Base-by-base conservation (phyloP, 768 basidiomycete species). In the Sporobolomyces phaffii region DNA sequence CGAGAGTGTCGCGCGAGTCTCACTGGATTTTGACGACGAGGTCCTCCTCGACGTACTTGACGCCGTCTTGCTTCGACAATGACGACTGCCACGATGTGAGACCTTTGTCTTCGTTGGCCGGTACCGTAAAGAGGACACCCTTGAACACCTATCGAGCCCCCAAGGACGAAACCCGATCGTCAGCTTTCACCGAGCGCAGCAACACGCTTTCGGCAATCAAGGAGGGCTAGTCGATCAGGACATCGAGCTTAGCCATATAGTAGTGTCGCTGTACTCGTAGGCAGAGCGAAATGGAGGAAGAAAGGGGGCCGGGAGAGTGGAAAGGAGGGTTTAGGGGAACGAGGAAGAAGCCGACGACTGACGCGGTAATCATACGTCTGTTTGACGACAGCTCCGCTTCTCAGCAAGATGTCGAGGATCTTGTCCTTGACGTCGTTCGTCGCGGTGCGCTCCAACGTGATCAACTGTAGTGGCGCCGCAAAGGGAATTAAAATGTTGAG, bases 31-130 rank as follows among this genome's bases (percentile, higher is more conserved):
- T 53, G 50, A 65, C 64, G 20, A 60, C 28, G 34, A 26, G 31
- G 33, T 69, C 68, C 47, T 50, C 34, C 53, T 69, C 68, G 53
- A 69, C 62, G 41, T 60, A 60, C 58, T 69, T 69, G 51, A 69
- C 62, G 40, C 68, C 68, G 4, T 56, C 52, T 31, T 60, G 26
- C 41, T 36, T 60, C 10, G 26, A 13, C 2, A 69, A 36, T 15
- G 62, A 26, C 1, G 36, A 0, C 22, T 64, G 51, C 68, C 68
- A 69, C 38, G 62, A 43, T 11, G 28, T 18, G 6, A 69, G 40
- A 40, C 68, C 59, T 20, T 61, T 48, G 53, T 64, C 62, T 28
- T 40, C 6, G 5, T 33, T 17, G 10, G 17, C 0, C 8, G 68
- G 68, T 24, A 64, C 26, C 10, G 68, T 56, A 52, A 69, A 64